A percentile compares a stretch with the other conserved stretches of the same genome.
Conservation (phyloP, 140 eudicot species). For the Senecio squalidus region DNA sequence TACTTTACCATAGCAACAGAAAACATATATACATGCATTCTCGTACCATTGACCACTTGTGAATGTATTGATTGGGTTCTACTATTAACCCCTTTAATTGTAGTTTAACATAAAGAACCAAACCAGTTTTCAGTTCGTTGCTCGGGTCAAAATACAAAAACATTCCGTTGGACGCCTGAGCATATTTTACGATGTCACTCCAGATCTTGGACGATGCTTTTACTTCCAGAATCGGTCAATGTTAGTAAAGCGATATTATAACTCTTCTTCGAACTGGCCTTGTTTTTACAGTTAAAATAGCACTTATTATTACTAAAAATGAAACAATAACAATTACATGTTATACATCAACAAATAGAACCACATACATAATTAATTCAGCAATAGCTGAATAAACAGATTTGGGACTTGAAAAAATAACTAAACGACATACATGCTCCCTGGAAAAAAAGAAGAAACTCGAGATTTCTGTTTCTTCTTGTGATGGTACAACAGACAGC, state of each 20-base stretch:
- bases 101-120: constrained; percentile 36
- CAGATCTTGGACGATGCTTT: constrained; percentile 20
- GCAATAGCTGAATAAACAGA: constrained; percentile 7
- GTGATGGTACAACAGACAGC: constrained; percentile 17
- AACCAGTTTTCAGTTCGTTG: constrained; percentile 17
- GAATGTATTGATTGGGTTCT: constrained; percentile 16
- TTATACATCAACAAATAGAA: constrained; percentile 3
- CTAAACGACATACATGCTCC: constrained; percentile 4
- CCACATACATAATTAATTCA: neutral
- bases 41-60: no score
- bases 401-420: neutral
- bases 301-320: no score
- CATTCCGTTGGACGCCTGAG: constrained; percentile 33
- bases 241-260: no score
- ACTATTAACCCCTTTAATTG: constrained; percentile 25
- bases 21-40: no score
- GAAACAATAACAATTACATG: neutral
- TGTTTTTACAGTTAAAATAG: no score
- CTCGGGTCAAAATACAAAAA: constrained; percentile 33
- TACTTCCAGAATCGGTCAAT: constrained; percentile 31
- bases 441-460: neutral
- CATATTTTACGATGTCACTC: constrained; percentile 32
- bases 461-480: neutral
- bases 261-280: no score
- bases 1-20: no score